Base-by-base conservation (phyloP, 192 early-diverging fungal species). In the Coemansia sp. region DNA sequence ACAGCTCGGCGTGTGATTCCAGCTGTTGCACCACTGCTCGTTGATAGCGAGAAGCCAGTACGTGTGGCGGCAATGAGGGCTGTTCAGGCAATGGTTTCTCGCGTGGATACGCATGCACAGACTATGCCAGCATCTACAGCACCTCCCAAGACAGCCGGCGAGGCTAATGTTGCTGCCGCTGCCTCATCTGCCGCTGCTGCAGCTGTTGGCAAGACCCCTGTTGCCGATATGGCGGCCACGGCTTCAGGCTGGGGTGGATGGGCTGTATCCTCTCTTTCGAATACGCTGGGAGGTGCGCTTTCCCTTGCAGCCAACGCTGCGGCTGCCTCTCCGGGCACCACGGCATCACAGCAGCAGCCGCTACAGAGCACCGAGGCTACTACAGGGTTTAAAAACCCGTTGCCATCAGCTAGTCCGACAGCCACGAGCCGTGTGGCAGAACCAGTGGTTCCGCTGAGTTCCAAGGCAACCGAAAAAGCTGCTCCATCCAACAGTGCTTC, bases 51-150 rank as follows among this genome's bases (percentile, higher is more conserved):
- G 36, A 85, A 78, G 66, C 69, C 78, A 19, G 90, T 96, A 11
- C 87, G 93, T 29, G 72, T 59, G 22, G 90, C 92, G 44, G 93
- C 93, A n/a, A 77, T 90, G 53, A 90, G 84, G 49, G 80, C 87
- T 9, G 40, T 91, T 11, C 77, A 88, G 5, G 49, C 74, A 2
- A 85, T 97, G 64, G 33, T 87, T 5, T 79, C 81, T 26, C 68
- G 78, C 34, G 56, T 92, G 8, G 83, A 93, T 46, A 78, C 83
- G 41, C 57, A 86, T 57, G 67, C 86, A 10, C 77, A 84, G 18
- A 60, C 47, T 25, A 89, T 95, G 90, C 84, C 86, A 0, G 84
- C 83, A 40, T 80, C 81, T 5, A 60, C 73, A 5, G 64, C 64
- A n/a, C 57, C 66, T 0, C 57, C 73, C 11, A 50, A 59, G 24